Base-by-base conservation (phyloP, 1,284 basidiomycete genomes). In the Pterula multifida region DNA sequence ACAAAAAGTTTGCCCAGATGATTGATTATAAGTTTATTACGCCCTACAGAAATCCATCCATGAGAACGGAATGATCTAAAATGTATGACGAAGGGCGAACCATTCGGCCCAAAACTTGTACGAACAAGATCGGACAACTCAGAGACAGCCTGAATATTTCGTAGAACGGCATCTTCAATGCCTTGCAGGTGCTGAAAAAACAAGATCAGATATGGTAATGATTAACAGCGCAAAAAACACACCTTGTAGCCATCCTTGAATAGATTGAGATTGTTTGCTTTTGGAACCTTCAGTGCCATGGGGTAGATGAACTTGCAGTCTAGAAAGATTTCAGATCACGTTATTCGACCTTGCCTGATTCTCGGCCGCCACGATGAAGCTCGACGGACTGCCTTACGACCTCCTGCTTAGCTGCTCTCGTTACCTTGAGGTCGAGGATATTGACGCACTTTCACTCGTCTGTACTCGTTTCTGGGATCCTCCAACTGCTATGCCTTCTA, bases 171-270 rank as follows among this genome's bases (percentile, higher is more conserved):
- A 63, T 97, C 93, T 64, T 97, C 93, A 55, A 97, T 74, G 1
- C 93, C 93, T 68, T 85, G 83, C 45, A 90, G 71, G 62, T 92
- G 83, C 87, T 93, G 19, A 4, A 42, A 17, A 65, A 21, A 50
- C 48, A 24, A 26, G 45, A 24, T 45, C 9, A 44, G 11, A 4
- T 32, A 50, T 49, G 22, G 49, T 39, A 39, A 51, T 23, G 26
- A 55, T 50, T 50, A 32, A 51, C 3, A 49, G 46, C 25, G n/a
- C 46, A 36, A 28, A 46, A 1, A 15, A 58, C 65, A 24, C 54
- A 88, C 88, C 76, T 93, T 94, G 76, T 90, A 92, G 21, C 90
- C 91, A 45, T 91, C 86, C 67, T 96, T 96, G 76, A 97, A 97
- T 46, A 98, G 81, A 68, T 91, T 90, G 42, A 94, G 67, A 57